Base-by-base conservation (phyloP, 805 yeast species). In the Cyberlindnera veronae region DNA sequence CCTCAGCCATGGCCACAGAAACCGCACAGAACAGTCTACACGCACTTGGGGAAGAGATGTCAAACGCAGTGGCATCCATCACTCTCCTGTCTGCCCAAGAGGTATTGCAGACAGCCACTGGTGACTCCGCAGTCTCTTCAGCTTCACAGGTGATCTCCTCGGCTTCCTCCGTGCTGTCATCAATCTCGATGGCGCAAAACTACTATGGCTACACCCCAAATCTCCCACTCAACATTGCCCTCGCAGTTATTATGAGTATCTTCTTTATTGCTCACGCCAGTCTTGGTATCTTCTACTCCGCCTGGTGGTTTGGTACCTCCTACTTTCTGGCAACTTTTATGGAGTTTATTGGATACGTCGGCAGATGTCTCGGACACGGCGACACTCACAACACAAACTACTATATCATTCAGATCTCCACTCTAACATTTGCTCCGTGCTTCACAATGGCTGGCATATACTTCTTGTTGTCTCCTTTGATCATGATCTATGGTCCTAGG, bases 361-460 rank as follows among this genome's bases (percentile, higher is more conserved):
- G 81, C 4, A 64, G 95, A 37, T 55, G 71, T 2, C 49, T 73
- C 40, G 69, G 81, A 2, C 67, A 71, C 17, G 49, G 55, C 32
- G 55, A 73, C 47, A 55, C 58, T 2, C 27, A 47, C 13, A 53
- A 62, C 24, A 4, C 12, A n/a, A 16, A 22, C 21, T n/a, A 15
- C 4, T 88, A 70, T 54, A 54, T 83, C 31, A 62, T 80, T 51
- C 95, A 88, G 59, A 73, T 82, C 47, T 73, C 80, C 40, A 69
- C 81, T 52, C 63, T 87, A 41, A 85, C 91, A 0, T 61, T 88
- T 34, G 91, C 87, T 0, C 96, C 96, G 0, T 87, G 86, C 16
- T 83, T 88, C 58, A 67, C 84, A 32, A 83, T 85, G 85, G 96
- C 84, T 4, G 95, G 91, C 2, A 68, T 88, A 3, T 89, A 88